Percentiles rank a stretch among this genome's conserved stretches.
Conservation (phyloP, 1,284 basidiomycete genomes). For the Boletus smithii region DNA sequence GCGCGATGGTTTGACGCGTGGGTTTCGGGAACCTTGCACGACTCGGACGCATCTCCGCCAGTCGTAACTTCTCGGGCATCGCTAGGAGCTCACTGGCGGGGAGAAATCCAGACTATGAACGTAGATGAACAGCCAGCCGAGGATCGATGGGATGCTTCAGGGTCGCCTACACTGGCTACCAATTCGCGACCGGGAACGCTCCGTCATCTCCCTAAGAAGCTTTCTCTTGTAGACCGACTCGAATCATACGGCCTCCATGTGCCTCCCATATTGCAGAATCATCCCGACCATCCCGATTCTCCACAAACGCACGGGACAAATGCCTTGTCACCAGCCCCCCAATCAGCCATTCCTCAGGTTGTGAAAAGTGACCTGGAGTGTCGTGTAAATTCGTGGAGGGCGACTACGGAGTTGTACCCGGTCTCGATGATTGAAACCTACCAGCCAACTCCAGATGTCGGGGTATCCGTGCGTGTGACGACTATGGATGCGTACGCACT, state of each 20-base stretch:
- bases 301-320: slow-evolving; percentile 36
- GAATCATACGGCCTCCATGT: slow-evolving; percentile 43
- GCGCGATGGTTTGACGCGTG: slow-evolving; percentile 74
- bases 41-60: slow-evolving; percentile 29
- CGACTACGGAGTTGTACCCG: slow-evolving; percentile 48
- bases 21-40: slow-evolving; percentile 46
- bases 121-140: slow-evolving; percentile 45
- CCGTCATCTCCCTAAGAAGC: slow-evolving; percentile 58
- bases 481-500: slow-evolving; percentile 26
- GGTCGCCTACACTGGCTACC: slow-evolving; percentile 27
- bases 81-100: slow-evolving; percentile 41
- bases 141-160: slow-evolving; percentile 31
- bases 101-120: slow-evolving; percentile 52
- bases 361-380: slow-evolving; percentile 49
- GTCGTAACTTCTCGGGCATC: slow-evolving; percentile 40
- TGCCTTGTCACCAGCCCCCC: slow-evolving; percentile 56
- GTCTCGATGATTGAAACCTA: slow-evolving; percentile 44
- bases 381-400: slow-evolving; percentile 64
- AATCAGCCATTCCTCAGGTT: slow-evolving; percentile 55
- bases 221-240: slow-evolving; percentile 64
- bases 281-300: slow-evolving; percentile 16
- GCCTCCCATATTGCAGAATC: slow-evolving; percentile 29
- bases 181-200: slow-evolving; percentile 22
- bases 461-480: not conserved
- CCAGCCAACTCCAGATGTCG: slow-evolving; percentile 15